Evolutionary conservation across 371 early-diverging fungal genomes (phyloP), one percentile per base, ranked within the genome.

Genomic region (Lichtheimia ornata): DNA sequence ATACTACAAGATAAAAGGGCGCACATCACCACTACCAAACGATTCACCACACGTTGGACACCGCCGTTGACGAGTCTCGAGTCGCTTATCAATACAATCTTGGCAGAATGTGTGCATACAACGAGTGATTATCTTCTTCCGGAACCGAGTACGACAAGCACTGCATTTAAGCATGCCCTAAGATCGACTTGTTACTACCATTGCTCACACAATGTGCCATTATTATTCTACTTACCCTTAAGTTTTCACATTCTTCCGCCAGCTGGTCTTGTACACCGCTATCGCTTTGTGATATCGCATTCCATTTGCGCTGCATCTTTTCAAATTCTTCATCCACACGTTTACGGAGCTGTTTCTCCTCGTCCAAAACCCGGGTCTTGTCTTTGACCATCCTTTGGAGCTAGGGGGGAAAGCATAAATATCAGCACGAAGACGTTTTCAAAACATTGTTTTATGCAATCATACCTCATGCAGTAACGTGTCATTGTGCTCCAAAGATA

Each of bases 51-150:
- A 99, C 9, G 88, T 91, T n/a, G 99, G 99, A 81, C 99, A 99
- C 67, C 97, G 94, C 71, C 98, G 89, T 67, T 96, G 95, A 11
- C 99, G 85, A n/a, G 92, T 90, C 64, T 91, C 92, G 61, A 92
- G 74, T 56, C 94, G 84, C 20, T 83, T 81, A 61, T 98, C 94
- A 54, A 99, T 84, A 68, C 99, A 99, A 56, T 88, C 87, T 73
- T 93, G 91, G 76, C 97, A 98, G 70, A 97, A 97, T n/a, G 92
- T 91, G 65, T 98, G 98, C 97, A 95, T 95, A 71, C 98, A 98
- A 42, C 91, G 84, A 45, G 82, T 47, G 5, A 98, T 72, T 1
- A 89, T 85, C 65, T 90, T 91, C 35, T 84, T 85, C 72, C 96
- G 95, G 80, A 97, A 92, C 56, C 91, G 82, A 17, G 75, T 77